Conservation (phyloP, 176 grass and related monocot species). For the Hordeum marinum region DNA sequence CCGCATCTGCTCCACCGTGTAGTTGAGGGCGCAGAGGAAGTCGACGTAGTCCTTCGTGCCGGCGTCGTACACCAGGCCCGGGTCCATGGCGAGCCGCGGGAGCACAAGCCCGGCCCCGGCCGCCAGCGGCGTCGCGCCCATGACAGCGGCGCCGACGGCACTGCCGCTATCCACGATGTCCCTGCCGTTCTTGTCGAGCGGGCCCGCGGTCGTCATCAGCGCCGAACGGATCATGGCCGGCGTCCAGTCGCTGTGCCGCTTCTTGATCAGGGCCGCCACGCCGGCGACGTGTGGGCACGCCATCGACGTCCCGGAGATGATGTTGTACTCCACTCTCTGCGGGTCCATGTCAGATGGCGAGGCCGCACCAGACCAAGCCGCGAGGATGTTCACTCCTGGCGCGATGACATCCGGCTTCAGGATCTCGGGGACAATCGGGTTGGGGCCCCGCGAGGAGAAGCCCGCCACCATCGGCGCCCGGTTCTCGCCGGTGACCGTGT, state of each 20-base stretch:
- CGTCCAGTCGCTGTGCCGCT: constrained; percentile 21
- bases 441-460: constrained; percentile 38
- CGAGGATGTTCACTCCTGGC: constrained; percentile 8
- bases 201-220: constrained; percentile 43
- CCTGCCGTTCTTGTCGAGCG: constrained; percentile 29
- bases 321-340: constrained; percentile 7
- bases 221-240: constrained; percentile 59
- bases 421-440: not conserved
- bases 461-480: constrained; percentile 24
- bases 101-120: not conserved
- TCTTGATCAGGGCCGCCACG: constrained; percentile 26
- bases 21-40: constrained; percentile 38
- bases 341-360: not conserved
- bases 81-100: not conserved
- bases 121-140: not conserved
- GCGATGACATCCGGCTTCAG: not conserved
- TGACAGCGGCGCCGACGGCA: too few species aligned
- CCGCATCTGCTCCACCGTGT: constrained; percentile 30
- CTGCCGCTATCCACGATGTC: not conserved
- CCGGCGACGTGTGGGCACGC: too few species aligned
- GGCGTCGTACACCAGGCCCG: constrained; percentile 1
- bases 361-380: not conserved
- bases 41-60: constrained; percentile 25
- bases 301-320: not conserved
- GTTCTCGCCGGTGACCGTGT: constrained; percentile 5